A percentile compares a stretch with the other conserved stretches of the same genome.
Evolutionary conservation across 768 basidiomycete species (phyloP).

Genomic region (Lentinula raphanica): DNA sequence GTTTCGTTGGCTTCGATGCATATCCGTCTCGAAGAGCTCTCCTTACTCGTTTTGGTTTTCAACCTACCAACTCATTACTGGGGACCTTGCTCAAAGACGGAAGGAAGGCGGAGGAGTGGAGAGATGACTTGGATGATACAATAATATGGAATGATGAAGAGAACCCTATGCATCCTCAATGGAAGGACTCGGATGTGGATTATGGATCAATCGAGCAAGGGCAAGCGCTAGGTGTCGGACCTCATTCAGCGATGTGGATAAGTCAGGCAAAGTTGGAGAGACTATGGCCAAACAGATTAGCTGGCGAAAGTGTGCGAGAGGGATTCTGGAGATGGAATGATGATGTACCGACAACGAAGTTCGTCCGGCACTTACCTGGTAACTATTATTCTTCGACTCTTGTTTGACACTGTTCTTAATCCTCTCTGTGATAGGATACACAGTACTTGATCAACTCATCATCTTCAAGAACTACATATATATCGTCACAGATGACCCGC

Average conservation of each 20-base stretch:
- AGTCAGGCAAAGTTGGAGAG: constrained; percentile 26
- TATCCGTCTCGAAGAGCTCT: constrained; percentile 31
- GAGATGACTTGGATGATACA: constrained; percentile 53
- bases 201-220: constrained; percentile 48
- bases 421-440: constrained; percentile 53
- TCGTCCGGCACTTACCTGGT: constrained; percentile 68
- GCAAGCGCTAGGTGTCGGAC: constrained; percentile 34
- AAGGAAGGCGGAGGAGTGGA: constrained; percentile 43
- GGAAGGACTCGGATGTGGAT: constrained; percentile 57
- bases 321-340: constrained; percentile 53
- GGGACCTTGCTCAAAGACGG: constrained; percentile 38
- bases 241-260: constrained; percentile 41
- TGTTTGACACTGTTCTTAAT: not conserved
- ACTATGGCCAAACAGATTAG: constrained; percentile 22
- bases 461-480: constrained; percentile 68
- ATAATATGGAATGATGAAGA: constrained; percentile 61
- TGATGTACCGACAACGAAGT: constrained; percentile 47
- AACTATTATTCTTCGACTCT: constrained; percentile 7
- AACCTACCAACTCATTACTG: constrained; percentile 20
- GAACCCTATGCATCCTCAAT: constrained; percentile 19
- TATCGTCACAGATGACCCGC: constrained; percentile 63
- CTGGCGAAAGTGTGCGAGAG: constrained; percentile 36
- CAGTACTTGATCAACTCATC: constrained; percentile 78
- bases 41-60: constrained; percentile 35
- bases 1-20: constrained; percentile 42